Evolutionary conservation across 176 grass and related monocot species (phyloP), one percentile per base, ranked within the genome.

Genomic region (Zea luxurians): DNA sequence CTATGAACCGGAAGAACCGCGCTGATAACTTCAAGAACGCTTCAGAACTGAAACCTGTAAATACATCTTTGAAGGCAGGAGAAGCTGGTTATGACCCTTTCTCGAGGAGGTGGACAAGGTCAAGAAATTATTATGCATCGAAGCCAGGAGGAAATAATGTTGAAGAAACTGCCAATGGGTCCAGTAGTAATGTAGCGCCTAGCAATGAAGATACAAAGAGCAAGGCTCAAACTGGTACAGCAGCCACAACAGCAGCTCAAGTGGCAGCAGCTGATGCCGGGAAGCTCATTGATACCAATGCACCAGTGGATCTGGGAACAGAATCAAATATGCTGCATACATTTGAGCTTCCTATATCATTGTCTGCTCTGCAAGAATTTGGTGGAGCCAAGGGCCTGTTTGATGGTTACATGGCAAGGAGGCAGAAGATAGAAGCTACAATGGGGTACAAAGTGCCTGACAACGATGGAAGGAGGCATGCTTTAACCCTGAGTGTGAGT

Each of bases 41-140:
- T 37, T 99, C 96, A 9, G 96, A 94, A 81, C 8, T 92, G 83
- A 99, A 95, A 75, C 89, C 91, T 41, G 81, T 95, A 37, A 99
- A 99, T 77, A 92, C 80, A 2, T 74, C 77, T 82, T 74, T 98
- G 60, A 98, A 94, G 75, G 96, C 83, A 66, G 96, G 96, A 79
- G 96, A 98, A 81, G 92, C 92, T 48, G 96, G 96, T 63, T 98
- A 98, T 75, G 92, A 98, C 70, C 96, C 96, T 55, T 98, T 94
- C 48, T 98, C 96, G 21, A 89, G 96, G 87, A 90, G 96, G 78
- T 98, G 96, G 96, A 98, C 91, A 76, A 89, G 92, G 35, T 98
- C 96, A 8, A 90, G 49, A 52, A 98, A 98, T 73, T 98, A 94
- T 87, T 98, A 92, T 58, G 78, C 87, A 11, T 83, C 80, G 13